Conservation (phyloP, 306 rosid genomes). For the Hippophae tibetana region DNA sequence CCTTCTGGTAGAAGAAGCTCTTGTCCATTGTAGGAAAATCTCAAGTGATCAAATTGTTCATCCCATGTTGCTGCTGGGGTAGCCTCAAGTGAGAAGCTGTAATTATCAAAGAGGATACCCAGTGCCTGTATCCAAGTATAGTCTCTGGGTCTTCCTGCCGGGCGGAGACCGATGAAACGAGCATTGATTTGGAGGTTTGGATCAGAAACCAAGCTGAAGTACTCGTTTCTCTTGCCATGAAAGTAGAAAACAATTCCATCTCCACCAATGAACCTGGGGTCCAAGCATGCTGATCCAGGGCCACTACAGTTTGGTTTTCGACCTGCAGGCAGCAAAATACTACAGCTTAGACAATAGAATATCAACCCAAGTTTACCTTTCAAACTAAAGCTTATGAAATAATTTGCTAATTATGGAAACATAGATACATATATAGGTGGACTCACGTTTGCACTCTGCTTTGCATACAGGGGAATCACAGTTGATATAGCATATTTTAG, state of each 20-base stretch:
- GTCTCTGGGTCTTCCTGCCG: slow-evolving; percentile 44
- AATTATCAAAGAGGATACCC: slow-evolving; percentile 48
- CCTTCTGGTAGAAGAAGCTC: slow-evolving; percentile 43
- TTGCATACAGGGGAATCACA: slow-evolving; percentile 62
- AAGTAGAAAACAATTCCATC: slow-evolving; percentile 78
- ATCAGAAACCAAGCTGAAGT: slow-evolving; percentile 63
- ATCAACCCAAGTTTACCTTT: not conserved
- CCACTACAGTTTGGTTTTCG: slow-evolving; percentile 60
- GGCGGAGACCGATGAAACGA: slow-evolving; percentile 72
- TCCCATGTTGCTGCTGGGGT: slow-evolving; percentile 42
- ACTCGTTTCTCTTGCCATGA: slow-evolving; percentile 63
- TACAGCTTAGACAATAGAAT: slow-evolving; percentile 3
- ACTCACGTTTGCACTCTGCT: slow-evolving; percentile 66
- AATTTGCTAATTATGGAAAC: not conserved
- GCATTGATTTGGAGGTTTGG: slow-evolving; percentile 57
- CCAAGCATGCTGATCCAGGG: slow-evolving; percentile 75
- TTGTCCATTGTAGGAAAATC: slow-evolving; percentile 37
- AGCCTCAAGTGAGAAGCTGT: slow-evolving; percentile 53
- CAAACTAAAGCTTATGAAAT: not conserved
- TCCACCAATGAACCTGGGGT: slow-evolving; percentile 79
- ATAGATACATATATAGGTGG: not conserved
- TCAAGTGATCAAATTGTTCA: slow-evolving; percentile 40
- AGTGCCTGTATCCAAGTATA: slow-evolving; percentile 86
- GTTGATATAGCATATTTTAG: slow-evolving; percentile 60
- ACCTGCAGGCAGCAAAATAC: slow-evolving; percentile 18